Conservation (phyloP, 2,329 filamentous ascomycete genomes). For the Ophiosphaerella korrae region DNA sequence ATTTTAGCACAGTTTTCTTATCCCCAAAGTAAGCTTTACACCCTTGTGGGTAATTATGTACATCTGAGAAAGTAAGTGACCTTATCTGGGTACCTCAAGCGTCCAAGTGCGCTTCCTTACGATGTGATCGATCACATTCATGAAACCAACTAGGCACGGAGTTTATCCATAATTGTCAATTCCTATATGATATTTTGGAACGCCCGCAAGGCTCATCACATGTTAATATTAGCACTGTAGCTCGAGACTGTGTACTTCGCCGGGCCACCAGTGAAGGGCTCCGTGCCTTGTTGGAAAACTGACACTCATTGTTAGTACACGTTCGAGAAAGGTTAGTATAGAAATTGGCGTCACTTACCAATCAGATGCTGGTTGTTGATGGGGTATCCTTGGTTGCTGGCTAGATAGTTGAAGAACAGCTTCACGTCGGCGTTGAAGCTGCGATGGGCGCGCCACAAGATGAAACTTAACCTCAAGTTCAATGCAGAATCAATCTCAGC, state of each 20-base stretch:
- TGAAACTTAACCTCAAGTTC: constrained; percentile 31
- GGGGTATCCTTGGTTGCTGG: constrained; percentile 51
- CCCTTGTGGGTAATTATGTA: no score
- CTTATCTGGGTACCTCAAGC: no score
- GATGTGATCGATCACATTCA: no score
- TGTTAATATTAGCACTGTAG: not conserved
- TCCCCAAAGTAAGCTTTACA: no score
- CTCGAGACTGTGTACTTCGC: constrained; percentile 22
- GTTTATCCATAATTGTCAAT: no score
- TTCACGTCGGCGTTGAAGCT: constrained; percentile 61
- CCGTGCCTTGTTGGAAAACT: constrained; percentile 31
- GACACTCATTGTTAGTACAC: constrained; percentile 3
- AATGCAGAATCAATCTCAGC: constrained; percentile 29
- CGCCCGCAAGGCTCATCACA: no score
- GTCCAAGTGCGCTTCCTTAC: no score
- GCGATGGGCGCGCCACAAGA: not conserved
- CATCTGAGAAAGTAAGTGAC: no score
- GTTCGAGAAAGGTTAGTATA: not conserved
- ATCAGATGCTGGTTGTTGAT: constrained; percentile 26
- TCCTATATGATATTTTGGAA: no score
- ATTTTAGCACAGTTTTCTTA: no score
- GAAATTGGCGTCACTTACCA: constrained; percentile 15
- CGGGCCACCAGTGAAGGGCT: constrained; percentile 28
- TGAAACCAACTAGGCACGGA: no score
- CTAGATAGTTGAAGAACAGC: constrained; percentile 63